Conservation (phyloP, 345 rosid species). For the Aquilaria malaccensis region DNA sequence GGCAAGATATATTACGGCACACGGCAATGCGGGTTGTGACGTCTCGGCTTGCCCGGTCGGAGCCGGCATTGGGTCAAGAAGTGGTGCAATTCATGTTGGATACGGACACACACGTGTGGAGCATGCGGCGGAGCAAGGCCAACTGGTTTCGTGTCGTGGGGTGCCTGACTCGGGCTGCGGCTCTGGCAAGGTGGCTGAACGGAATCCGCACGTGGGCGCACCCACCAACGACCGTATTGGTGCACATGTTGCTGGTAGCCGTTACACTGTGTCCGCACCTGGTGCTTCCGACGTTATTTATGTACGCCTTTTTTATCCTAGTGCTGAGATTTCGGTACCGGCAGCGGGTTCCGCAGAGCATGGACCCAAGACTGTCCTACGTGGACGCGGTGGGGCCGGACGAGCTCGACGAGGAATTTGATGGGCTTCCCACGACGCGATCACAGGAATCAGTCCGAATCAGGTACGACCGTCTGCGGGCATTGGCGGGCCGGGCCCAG, state of each 20-base stretch:
- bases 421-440: conserved; percentile 62
- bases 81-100: conserved; percentile 84
- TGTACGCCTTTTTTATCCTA: conserved; percentile 73
- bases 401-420: conserved; percentile 87
- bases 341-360: conserved; percentile 33
- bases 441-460: conserved; percentile 50
- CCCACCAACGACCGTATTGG: conserved; percentile 58
- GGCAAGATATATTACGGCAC: conserved; percentile 77
- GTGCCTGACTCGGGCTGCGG: conserved; percentile 53
- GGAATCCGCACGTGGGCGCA: conserved; percentile 71
- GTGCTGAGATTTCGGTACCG: conserved; percentile 52
- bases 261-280: conserved; percentile 70
- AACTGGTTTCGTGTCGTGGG: conserved; percentile 83
- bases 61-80: conserved; percentile 77
- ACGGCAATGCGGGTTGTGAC: conserved; percentile 85
- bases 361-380: conserved; percentile 60
- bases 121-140: conserved; percentile 89
- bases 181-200: conserved; percentile 61
- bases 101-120: conserved; percentile 79
- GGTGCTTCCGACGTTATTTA: conserved; percentile 69
- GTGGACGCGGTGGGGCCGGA: conserved; percentile 57
- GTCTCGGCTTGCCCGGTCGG: conserved; percentile 59
- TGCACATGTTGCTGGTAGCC: conserved; percentile 60
- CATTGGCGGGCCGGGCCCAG: conserved; percentile 78
- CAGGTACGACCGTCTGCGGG: conserved; percentile 72